phyloP scores from a whole-genome alignment of 768 basidiomycete species.

The Coprinellus micaceus region DNA sequence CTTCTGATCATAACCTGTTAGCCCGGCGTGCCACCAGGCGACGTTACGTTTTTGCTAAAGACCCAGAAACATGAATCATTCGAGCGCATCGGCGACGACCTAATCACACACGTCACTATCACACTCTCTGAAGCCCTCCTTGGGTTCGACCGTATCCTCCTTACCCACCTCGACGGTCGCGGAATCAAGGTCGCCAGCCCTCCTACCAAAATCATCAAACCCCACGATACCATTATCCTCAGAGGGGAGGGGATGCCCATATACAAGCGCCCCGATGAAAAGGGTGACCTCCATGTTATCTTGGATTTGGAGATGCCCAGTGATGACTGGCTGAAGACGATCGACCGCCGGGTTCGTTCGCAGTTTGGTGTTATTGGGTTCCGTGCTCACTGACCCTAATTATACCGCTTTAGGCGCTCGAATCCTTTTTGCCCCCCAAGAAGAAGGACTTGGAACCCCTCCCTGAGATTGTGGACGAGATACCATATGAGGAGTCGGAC shows the following conservation, averaged over 20 bases:
- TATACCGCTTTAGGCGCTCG: constrained; percentile 48
- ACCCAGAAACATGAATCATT: constrained; percentile 71
- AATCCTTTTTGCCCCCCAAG: constrained; percentile 70
- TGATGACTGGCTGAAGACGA: constrained; percentile 65
- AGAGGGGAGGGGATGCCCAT: constrained; percentile 90
- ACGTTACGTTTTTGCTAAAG: constrained; percentile 83
- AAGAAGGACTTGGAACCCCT: constrained; percentile 68
- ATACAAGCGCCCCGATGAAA: constrained; percentile 57
- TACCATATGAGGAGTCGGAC: constrained; percentile 26
- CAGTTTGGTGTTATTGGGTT: background rate
- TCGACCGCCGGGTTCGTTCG: constrained; percentile 53
- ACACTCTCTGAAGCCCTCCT: constrained; percentile 92
- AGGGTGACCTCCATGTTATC: constrained; percentile 80
- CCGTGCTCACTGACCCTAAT: background rate
- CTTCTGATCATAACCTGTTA: constrained; percentile 25
- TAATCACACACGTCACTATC: constrained; percentile 76
- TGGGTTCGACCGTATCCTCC: constrained; percentile 88
- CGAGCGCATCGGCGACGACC: constrained; percentile 76
- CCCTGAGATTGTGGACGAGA: constrained; percentile 69
- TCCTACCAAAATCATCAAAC: constrained; percentile 69
- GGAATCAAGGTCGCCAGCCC: constrained; percentile 80
- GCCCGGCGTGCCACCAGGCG: constrained; percentile 86
- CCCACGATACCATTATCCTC: constrained; percentile 69
- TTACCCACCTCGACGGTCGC: constrained; percentile 91
- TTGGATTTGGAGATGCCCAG: constrained; percentile 89